A percentile compares a stretch with the other conserved stretches of the same genome.
Conservation (phyloP, 1,284 basidiomycete species). For the Lentinula novae-zelandiae region DNA sequence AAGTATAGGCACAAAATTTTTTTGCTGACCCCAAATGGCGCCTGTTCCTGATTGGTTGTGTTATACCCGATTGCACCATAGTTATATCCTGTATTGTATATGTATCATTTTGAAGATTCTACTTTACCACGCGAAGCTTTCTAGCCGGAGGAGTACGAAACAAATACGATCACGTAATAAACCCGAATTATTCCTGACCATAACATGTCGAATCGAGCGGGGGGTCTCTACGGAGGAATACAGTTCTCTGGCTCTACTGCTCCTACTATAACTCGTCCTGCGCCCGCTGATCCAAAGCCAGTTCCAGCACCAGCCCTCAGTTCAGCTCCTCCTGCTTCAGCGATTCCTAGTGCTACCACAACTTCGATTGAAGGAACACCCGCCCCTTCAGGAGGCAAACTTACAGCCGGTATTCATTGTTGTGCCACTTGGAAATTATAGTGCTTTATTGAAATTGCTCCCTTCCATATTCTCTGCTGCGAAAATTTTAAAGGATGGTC, state of each 20-base stretch:
- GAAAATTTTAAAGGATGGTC: slow-evolving; percentile 63
- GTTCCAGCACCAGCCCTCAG: slow-evolving; percentile 16
- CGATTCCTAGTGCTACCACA: slow-evolving; percentile 17
- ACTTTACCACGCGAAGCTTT: too few relatives aligned
- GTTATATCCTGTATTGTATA: not conserved
- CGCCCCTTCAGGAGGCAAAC: slow-evolving; percentile 47
- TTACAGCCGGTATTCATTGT: slow-evolving; percentile 75
- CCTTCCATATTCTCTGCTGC: slow-evolving; percentile 18
- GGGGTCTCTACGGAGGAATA: slow-evolving; percentile 78
- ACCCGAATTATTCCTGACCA: not conserved
- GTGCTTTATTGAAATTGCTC: slow-evolving; percentile 32
- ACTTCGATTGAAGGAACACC: slow-evolving; percentile 18
- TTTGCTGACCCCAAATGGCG: too few relatives aligned
- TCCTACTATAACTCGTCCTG: slow-evolving; percentile 19
- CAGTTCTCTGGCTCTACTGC: slow-evolving; percentile 61
- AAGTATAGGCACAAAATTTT: too few relatives aligned
- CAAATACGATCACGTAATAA: not conserved
- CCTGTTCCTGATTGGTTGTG: too few relatives aligned
- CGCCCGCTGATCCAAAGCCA: slow-evolving; percentile 12
- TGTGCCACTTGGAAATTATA: slow-evolving; percentile 34
- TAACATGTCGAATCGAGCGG: slow-evolving; percentile 67
- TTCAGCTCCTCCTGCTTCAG: slow-evolving; percentile 20
- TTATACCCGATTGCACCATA: too few relatives aligned
- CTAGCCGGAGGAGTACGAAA: too few relatives aligned
- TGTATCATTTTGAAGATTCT: not conserved